Conservation (phyloP, 2,329 filamentous ascomycete genomes). For the Parafenestella ontariensis region DNA sequence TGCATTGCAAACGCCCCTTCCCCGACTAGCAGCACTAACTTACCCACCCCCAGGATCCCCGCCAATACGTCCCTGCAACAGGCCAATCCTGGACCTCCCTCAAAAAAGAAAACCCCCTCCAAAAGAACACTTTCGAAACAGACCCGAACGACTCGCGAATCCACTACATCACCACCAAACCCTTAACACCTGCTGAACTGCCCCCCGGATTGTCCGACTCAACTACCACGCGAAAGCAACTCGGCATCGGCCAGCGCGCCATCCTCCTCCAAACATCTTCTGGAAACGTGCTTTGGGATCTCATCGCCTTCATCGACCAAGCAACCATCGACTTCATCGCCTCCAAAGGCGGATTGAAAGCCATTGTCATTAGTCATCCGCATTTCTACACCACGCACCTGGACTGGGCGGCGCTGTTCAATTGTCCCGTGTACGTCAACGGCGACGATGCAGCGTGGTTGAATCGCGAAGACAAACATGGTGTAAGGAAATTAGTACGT, state of each 20-base stretch:
- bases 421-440: conserved; percentile 73
- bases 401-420: conserved; percentile 73
- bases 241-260: conserved; percentile 78
- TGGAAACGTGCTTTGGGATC: conserved; percentile 83
- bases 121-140: conserved; percentile 63
- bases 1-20: conserved; percentile 1
- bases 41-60: conserved; percentile 56
- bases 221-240: conserved; percentile 49
- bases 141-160: conserved; percentile 55
- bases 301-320: conserved; percentile 72
- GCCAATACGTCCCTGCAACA: conserved; percentile 70
- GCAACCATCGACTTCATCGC: conserved; percentile 67
- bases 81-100: conserved; percentile 74
- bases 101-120: conserved; percentile 48
- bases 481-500: conserved; percentile 55
- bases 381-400: conserved; percentile 83
- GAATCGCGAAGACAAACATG: conserved; percentile 56
- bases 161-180: conserved; percentile 54
- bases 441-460: conserved; percentile 72
- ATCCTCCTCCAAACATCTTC: conserved; percentile 69
- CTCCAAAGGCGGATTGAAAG: conserved; percentile 68
- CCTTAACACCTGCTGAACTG: conserved; percentile 25
- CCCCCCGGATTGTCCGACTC: conserved; percentile 47
- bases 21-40: conserved; percentile 7
- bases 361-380: conserved; percentile 79